A percentile compares a stretch with the other conserved stretches of the same genome.
phyloP scores from a whole-genome alignment of 495 filamentous ascomycete genomes.

The Tuber umbilicatum region DNA sequence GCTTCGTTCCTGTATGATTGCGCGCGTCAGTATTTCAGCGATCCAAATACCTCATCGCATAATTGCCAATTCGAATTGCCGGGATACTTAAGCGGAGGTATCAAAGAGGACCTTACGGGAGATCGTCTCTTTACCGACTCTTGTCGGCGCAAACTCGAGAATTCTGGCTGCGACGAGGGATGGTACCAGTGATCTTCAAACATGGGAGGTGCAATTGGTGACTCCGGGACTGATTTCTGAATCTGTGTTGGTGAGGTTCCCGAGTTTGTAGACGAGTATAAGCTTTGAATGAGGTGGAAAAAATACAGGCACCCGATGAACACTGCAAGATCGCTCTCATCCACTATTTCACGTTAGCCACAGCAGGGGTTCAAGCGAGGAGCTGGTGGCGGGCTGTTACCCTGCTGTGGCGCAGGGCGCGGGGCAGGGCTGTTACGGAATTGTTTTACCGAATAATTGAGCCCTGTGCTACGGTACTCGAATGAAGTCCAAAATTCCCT shows the following conservation, averaged over 20 bases:
- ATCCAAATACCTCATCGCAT: not conserved
- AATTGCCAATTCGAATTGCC: not conserved
- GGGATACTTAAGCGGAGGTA: slow-evolving; percentile 16
- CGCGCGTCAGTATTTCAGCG: slow-evolving; percentile 17
- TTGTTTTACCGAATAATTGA: too few relatives aligned
- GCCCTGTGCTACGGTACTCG: too few relatives aligned
- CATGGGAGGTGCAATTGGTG: slow-evolving; percentile 27
- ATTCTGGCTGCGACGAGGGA: slow-evolving; percentile 31
- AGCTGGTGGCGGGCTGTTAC: too few relatives aligned
- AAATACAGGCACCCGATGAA: too few relatives aligned
- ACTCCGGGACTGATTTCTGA: slow-evolving; percentile 2
- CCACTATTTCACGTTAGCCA: not conserved
- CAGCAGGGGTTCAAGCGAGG: not conserved
- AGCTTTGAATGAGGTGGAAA: not conserved
- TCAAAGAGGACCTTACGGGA: slow-evolving; percentile 31
- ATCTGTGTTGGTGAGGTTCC: not conserved
- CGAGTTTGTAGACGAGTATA: not conserved
- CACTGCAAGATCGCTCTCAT: not conserved
- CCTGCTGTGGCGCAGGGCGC: too few relatives aligned
- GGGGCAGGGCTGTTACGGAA: too few relatives aligned
- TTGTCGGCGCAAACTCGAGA: slow-evolving; percentile 23
- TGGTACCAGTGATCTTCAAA: slow-evolving; percentile 43
- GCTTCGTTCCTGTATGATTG: slow-evolving; percentile 36
- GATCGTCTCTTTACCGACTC: slow-evolving; percentile 38
- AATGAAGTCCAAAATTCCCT: too few relatives aligned